phyloP scores from a whole-genome alignment of 208 protist genomes.

The Leishmania braziliensis region DNA sequence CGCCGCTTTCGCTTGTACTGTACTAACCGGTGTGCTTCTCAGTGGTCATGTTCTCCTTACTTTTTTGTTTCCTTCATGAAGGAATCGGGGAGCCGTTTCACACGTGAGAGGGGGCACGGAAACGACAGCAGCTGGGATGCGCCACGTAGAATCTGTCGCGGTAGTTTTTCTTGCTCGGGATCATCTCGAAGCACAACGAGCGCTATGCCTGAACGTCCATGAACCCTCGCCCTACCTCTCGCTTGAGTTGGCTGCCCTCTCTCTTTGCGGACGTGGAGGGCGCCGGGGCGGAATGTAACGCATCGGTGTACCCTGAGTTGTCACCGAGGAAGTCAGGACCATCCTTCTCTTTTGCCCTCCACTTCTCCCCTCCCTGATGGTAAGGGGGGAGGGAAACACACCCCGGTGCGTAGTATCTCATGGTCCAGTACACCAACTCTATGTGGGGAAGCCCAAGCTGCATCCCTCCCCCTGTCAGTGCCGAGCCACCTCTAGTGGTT shows the following conservation, averaged over 20 bases:
- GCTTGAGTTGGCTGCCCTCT: no score
- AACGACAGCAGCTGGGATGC: not conserved
- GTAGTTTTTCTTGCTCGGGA: not conserved
- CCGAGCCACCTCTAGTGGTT: no score
- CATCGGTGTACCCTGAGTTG: not conserved
- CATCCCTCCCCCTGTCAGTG: no score
- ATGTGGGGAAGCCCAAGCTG: no score
- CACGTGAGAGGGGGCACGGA: not conserved
- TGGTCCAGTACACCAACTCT: no score
- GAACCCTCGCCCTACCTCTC: not conserved
- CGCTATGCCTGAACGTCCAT: not conserved
- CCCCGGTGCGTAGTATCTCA: no score
- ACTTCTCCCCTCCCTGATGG: no score
- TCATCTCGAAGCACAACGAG: not conserved
- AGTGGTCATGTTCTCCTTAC: not conserved
- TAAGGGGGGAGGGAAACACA: no score
- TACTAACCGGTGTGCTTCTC: no score
- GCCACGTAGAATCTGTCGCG: not conserved
- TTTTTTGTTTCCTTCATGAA: not conserved
- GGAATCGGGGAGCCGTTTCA: not conserved
- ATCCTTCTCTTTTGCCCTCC: not conserved
- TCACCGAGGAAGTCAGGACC: not conserved
- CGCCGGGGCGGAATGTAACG: not conserved
- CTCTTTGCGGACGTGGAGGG: no score
- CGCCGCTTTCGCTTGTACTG: no score